phyloP scores from a whole-genome alignment of 169 alveolate species.

The Babesia sp. region DNA sequence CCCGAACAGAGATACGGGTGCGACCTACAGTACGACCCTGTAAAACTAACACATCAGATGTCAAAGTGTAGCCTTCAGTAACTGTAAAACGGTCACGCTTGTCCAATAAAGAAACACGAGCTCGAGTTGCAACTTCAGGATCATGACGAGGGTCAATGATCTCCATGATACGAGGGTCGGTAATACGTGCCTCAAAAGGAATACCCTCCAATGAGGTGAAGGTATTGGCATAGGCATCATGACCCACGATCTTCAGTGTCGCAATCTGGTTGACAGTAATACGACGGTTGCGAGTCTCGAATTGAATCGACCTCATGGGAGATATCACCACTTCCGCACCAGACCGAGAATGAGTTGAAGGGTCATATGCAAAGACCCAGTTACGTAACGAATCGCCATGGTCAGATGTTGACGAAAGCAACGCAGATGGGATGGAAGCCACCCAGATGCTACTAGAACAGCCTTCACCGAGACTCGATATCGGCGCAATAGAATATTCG shows the following conservation, averaged over 20 bases:
- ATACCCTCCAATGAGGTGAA: conserved; percentile 67
- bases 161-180: conserved; percentile 38
- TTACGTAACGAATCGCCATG: conserved; percentile 35
- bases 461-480: conserved; percentile 1
- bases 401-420: not conserved
- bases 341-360: conserved; percentile 33
- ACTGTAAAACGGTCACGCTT: conserved; percentile 36
- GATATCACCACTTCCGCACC: conserved; percentile 64
- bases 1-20: conserved; percentile 35
- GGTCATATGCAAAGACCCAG: conserved; percentile 59
- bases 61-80: conserved; percentile 32
- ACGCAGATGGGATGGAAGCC: conserved; percentile 13
- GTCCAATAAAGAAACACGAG: conserved; percentile 39
- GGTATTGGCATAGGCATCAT: conserved; percentile 50
- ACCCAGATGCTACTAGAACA: conserved; percentile 45
- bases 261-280: conserved; percentile 60
- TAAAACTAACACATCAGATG: conserved; percentile 60
- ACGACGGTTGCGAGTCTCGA: conserved; percentile 64
- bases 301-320: conserved; percentile 39
- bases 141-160: conserved; percentile 51
- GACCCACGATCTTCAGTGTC: conserved; percentile 63
- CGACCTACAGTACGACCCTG: conserved; percentile 64
- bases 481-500: conserved; percentile 6
- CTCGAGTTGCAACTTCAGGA: conserved; percentile 59
- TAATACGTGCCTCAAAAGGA: conserved; percentile 46